A percentile compares a stretch with the other conserved stretches of the same genome.
phyloP scores from a whole-genome alignment of 176 grass and related monocot genomes.

The Juncus effusus region DNA sequence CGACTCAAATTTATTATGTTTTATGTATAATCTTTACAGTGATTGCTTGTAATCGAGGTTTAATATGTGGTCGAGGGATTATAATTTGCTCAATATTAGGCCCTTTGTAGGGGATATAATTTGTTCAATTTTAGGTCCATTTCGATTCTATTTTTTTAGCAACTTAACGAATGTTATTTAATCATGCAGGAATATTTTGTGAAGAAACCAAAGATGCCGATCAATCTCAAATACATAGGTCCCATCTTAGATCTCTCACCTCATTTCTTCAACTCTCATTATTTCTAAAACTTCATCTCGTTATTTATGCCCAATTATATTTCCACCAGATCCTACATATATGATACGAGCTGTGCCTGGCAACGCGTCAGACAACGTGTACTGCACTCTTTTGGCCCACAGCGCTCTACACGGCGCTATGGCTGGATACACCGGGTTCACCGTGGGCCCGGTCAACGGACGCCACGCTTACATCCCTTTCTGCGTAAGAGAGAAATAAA shows the following conservation, averaged over 20 bases:
- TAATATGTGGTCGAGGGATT: no score
- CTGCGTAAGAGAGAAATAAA: constrained; percentile 46
- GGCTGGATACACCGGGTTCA: constrained; percentile 93
- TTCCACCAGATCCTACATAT: constrained; percentile 54
- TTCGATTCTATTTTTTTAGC: no score
- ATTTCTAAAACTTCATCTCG: background rate
- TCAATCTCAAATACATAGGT: constrained; percentile 93
- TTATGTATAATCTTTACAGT: no score
- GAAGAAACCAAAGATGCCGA: constrained; percentile 57
- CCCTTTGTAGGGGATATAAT: no score
- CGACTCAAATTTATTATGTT: no score
- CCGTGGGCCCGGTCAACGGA: constrained; percentile 73
- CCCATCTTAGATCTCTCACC: no score
- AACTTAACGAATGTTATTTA: background rate
- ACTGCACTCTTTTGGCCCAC: constrained; percentile 80
- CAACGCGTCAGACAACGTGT: constrained; percentile 92
- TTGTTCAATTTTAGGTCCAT: no score
- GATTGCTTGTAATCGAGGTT: no score
- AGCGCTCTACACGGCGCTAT: constrained; percentile 83
- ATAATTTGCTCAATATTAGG: no score
- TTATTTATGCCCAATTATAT: no score
- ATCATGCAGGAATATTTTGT: constrained; percentile 67
- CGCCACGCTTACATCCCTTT: constrained; percentile 94
- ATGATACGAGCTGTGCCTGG: constrained; percentile 83
- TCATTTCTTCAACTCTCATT: no score